Conservation (phyloP, 2,329 filamentous ascomycete genomes). For the Claviceps sorghi region DNA sequence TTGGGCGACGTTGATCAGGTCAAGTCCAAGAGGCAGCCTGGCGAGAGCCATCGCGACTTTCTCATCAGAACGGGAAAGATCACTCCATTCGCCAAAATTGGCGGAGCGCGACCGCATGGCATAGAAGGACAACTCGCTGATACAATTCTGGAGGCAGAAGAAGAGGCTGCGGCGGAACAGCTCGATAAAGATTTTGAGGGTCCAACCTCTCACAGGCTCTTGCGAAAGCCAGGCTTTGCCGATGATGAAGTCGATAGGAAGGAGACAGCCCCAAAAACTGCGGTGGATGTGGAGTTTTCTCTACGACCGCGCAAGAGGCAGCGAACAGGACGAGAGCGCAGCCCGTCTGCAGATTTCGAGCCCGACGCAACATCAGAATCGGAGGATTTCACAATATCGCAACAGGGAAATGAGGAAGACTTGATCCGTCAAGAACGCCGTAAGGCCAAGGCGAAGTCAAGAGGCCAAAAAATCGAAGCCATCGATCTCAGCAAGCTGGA, state of each 20-base stretch:
- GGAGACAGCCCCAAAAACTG: not conserved
- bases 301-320: conserved; percentile 44
- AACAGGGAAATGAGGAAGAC: conserved; percentile 25
- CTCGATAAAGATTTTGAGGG: conserved; percentile 29
- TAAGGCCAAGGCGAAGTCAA: conserved; percentile 28
- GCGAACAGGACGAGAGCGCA: conserved; percentile 21
- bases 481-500: conserved; percentile 51
- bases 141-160: conserved; percentile 68
- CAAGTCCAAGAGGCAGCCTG: conserved; percentile 49
- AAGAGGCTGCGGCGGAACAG: conserved; percentile 38
- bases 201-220: conserved; percentile 53
- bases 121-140: conserved; percentile 59
- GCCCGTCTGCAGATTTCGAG: conserved; percentile 34
- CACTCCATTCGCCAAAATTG: conserved; percentile 79
- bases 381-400: conserved; percentile 22
- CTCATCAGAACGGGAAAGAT: conserved; percentile 95
- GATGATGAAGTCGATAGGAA: conserved; percentile 14
- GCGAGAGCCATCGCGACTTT: conserved; percentile 76
- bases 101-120: conserved; percentile 44
- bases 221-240: conserved; percentile 59
- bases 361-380: conserved; percentile 19
- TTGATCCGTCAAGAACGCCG: conserved; percentile 22
- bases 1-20: conserved; percentile 26
- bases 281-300: conserved; percentile 37
- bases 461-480: conserved; percentile 21